Conservation (phyloP, 1,284 basidiomycete species). For the Puccinia coronata region DNA sequence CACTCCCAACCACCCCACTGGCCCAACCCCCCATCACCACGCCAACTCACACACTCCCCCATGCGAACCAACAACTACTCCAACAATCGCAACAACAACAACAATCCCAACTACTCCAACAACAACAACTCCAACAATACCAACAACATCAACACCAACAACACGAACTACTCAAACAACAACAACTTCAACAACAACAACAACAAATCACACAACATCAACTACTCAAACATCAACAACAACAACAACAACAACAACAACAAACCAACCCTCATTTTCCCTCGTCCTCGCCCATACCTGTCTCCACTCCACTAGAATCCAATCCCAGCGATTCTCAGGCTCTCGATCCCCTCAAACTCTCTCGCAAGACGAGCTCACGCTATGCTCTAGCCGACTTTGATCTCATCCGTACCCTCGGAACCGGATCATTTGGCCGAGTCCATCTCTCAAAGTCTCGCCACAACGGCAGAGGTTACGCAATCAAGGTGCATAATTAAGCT, state of each 20-base stretch:
- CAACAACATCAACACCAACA: conserved; percentile 14
- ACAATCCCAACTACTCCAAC: neutral
- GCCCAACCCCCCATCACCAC: too few relatives aligned
- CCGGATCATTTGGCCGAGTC: conserved; percentile 84
- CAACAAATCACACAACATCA: conserved; percentile 15
- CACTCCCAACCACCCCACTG: neutral
- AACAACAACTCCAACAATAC: neutral
- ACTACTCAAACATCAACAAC: neutral
- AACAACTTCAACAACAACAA: neutral
- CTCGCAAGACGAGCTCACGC: conserved; percentile 62
- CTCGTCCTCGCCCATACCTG: neutral
- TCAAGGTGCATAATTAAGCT: conserved; percentile 65
- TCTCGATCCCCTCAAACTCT: conserved; percentile 52
- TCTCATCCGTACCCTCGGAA: conserved; percentile 60
- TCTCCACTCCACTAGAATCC: neutral
- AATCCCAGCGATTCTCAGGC: conserved; percentile 15
- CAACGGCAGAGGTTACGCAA: conserved; percentile 87
- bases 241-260: neutral
- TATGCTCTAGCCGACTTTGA: conserved; percentile 63
- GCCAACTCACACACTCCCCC: neutral
- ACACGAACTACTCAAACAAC: conserved; percentile 8
- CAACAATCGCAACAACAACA: neutral
- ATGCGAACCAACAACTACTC: neutral
- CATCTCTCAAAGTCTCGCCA: conserved; percentile 89
- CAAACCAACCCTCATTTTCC: neutral